These are phyloP conservation scores for Xerocomellus amylosporus DNA, from an alignment of 768 basidiomycete genomes.

Conservation along the genomic window DNA sequence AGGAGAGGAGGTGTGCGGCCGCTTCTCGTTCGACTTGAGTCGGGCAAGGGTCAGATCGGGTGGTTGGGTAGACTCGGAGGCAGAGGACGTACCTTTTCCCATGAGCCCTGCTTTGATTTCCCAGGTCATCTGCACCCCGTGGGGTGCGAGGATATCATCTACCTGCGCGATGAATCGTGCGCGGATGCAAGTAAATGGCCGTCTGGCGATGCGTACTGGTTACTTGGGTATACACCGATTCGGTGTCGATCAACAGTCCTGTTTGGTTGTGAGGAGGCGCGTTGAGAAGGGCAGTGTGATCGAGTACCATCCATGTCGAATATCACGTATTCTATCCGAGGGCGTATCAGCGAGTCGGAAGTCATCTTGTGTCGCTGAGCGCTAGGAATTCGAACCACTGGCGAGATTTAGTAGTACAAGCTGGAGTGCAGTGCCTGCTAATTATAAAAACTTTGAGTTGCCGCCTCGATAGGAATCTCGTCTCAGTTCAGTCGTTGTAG, in stretches of 20 bases:
- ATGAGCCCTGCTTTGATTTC: slow-evolving; percentile 86
- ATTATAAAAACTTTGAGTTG: too few relatives aligned
- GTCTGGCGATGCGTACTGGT: slow-evolving; percentile 52
- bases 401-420: too few relatives aligned
- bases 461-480: neutral
- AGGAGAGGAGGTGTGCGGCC: slow-evolving; percentile 66
- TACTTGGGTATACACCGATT: slow-evolving; percentile 71
- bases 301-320: slow-evolving; percentile 70
- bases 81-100: slow-evolving; percentile 63
- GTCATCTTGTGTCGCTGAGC: slow-evolving; percentile 14
- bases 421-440: too few relatives aligned
- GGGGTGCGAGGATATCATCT: slow-evolving; percentile 71
- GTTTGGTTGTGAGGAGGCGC: slow-evolving; percentile 2
- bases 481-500: neutral
- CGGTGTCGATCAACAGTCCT: slow-evolving; percentile 78
- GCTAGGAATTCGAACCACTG: too few relatives aligned
- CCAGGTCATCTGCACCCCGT: slow-evolving; percentile 82
- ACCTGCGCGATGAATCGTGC: slow-evolving; percentile 3
- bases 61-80: neutral
- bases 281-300: neutral
- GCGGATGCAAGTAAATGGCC: neutral
- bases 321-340: slow-evolving; percentile 55
- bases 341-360: slow-evolving; percentile 4
- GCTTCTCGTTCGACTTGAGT: slow-evolving; percentile 60
- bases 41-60: neutral